A percentile compares a stretch with the other conserved stretches of the same genome.
phyloP scores from a whole-genome alignment of 2,329 filamentous ascomycete species.

The Trichoderma koningiopsis region DNA sequence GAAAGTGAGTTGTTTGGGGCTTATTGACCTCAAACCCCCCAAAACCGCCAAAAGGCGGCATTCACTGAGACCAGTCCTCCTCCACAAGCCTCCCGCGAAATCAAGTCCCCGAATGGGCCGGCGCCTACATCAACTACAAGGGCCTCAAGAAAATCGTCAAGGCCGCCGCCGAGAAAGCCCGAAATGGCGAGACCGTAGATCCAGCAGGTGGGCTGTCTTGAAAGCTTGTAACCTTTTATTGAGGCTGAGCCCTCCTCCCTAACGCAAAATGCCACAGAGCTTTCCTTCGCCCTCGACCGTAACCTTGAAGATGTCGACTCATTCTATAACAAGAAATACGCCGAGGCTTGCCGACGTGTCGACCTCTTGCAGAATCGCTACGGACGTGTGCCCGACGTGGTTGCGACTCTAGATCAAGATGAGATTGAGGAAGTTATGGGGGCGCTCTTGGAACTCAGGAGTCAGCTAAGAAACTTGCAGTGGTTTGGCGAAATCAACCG shows the following conservation, averaged over 20 bases:
- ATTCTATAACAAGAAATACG: conserved; percentile 96
- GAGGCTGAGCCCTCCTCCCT: conserved; percentile 34
- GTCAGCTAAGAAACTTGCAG: conserved; percentile 85
- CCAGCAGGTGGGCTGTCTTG: conserved; percentile 73
- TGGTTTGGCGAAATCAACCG: conserved; percentile 99
- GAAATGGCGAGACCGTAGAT: conserved; percentile 76
- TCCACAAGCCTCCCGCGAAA: conserved; percentile 67
- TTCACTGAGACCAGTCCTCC: conserved; percentile 27
- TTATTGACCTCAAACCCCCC: conserved; percentile 1
- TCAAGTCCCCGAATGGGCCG: conserved; percentile 84
- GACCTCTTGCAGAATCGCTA: conserved; percentile 87
- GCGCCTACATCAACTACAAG: conserved; percentile 86
- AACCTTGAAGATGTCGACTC: conserved; percentile 96
- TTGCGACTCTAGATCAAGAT: conserved; percentile 77
- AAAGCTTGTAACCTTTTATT: conserved; percentile 2
- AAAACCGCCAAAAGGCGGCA: conserved; percentile 15
- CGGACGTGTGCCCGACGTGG: conserved; percentile 69
- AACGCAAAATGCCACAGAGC: conserved; percentile 62
- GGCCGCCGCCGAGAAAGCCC: conserved; percentile 65
- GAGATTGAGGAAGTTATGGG: conserved; percentile 91
- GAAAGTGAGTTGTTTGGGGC: conserved; percentile 51
- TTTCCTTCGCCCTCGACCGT: conserved; percentile 94
- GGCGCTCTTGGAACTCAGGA: conserved; percentile 83
- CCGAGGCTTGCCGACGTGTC: conserved; percentile 79
- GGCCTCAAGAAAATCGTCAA: conserved; percentile 95